Conservation (phyloP, 345 rosid species). For the Hibiscus tridactylites region DNA sequence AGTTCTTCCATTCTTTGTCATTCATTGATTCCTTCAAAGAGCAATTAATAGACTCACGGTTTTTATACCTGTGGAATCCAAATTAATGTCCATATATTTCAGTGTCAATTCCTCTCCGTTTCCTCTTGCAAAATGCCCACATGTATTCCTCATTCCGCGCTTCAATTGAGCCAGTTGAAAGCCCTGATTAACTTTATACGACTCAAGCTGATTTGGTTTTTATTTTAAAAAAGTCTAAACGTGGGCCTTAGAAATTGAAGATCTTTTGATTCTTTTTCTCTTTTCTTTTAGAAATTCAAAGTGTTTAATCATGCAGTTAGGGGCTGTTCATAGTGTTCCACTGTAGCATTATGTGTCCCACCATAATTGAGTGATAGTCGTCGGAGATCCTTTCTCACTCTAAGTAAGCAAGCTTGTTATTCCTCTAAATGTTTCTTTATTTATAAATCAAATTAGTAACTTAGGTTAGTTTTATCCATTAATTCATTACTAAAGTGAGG, state of each 20-base stretch:
- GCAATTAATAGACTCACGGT: background rate
- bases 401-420: slow-evolving; percentile 1
- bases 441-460: background rate
- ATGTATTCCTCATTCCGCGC: background rate
- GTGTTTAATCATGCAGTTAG: background rate
- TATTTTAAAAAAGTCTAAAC: background rate
- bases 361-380: slow-evolving; percentile 15
- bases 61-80: background rate
- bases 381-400: slow-evolving; percentile 2
- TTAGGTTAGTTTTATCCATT: background rate
- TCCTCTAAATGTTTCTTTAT: background rate
- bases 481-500: background rate
- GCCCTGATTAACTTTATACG: background rate
- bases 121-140: background rate
- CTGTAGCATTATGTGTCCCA: slow-evolving; percentile 15
- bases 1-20: background rate
- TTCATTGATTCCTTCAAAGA: background rate
- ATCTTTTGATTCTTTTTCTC: no score
- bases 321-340: background rate
- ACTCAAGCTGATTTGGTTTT: no score
- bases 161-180: background rate
- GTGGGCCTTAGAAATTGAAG: background rate
- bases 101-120: background rate
- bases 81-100: background rate
- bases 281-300: background rate